These are phyloP conservation scores for Cyberlindnera nakhonratchasimensis DNA, from an alignment of 805 yeast species.

Conservation along the genomic window DNA sequence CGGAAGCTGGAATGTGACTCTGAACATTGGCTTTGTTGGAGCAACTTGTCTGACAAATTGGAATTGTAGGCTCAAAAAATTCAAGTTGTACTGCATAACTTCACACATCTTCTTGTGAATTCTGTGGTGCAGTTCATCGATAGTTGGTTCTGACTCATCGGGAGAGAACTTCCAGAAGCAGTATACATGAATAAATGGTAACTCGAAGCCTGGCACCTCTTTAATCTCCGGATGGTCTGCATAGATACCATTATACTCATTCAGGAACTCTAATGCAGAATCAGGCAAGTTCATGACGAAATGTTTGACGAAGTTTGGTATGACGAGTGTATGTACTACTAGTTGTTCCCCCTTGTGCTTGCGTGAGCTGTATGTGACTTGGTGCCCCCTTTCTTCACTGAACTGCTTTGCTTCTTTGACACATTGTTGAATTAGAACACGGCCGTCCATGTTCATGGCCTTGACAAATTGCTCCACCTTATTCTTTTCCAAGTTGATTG, in stretches of 20 bases:
- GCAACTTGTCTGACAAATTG: slow-evolving; percentile 93
- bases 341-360: slow-evolving; percentile 30
- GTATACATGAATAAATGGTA: slow-evolving; percentile 82
- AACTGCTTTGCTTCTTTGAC: slow-evolving; percentile 49
- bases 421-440: slow-evolving; percentile 67
- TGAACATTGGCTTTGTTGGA: slow-evolving; percentile 95
- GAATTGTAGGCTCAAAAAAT: slow-evolving; percentile 50
- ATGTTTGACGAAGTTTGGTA: slow-evolving; percentile 60
- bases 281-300: slow-evolving; percentile 97
- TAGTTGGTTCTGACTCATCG: slow-evolving; percentile 63
- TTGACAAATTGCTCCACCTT: slow-evolving; percentile 56
- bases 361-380: slow-evolving; percentile 37
- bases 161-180: slow-evolving; percentile 90
- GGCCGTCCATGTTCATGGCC: slow-evolving; percentile 76
- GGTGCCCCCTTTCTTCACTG: slow-evolving; percentile 34
- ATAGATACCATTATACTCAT: slow-evolving; percentile 75
- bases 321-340: slow-evolving; percentile 25
- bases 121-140: slow-evolving; percentile 64
- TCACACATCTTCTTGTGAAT: slow-evolving; percentile 52
- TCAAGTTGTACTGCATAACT: slow-evolving; percentile 41
- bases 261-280: slow-evolving; percentile 78
- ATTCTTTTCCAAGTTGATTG: slow-evolving; percentile 60
- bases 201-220: slow-evolving; percentile 42
- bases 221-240: slow-evolving; percentile 37
- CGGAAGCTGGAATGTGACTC: slow-evolving; percentile 76